Percentiles rank a stretch among this genome's conserved stretches.
Evolutionary conservation across 176 grass and related monocot genomes (phyloP).

Genomic region (Triticum monococcum): DNA sequence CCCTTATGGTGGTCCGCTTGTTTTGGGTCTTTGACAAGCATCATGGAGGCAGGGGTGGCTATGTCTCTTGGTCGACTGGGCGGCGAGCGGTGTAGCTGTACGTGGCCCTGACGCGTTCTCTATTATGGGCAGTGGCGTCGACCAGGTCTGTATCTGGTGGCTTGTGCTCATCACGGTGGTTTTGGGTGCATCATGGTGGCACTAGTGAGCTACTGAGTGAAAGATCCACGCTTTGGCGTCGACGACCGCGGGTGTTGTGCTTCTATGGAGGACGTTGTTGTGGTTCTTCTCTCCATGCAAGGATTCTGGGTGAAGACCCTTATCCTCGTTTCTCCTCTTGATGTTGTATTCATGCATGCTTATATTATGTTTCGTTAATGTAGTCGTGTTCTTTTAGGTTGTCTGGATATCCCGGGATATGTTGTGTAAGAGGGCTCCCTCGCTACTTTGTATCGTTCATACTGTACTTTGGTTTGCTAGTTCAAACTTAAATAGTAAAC

Average conservation of each 20-base stretch:
- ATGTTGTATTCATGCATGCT: not conserved
- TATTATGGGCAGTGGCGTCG: not conserved
- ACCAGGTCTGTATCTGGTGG: not conserved
- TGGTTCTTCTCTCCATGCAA: not conserved
- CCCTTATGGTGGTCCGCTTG: not conserved
- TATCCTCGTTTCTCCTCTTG: not conserved
- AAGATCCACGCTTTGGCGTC: not conserved
- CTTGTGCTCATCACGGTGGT: not conserved
- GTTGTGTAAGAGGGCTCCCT: not conserved
- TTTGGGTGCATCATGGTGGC: not conserved
- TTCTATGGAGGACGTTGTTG: not conserved
- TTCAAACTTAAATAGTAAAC: slow-evolving; percentile 6
- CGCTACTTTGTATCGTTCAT: not conserved
- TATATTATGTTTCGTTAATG: not conserved
- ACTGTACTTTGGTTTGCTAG: not conserved
- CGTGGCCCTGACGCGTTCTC: not conserved
- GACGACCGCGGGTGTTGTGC: not conserved
- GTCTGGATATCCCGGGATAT: not conserved
- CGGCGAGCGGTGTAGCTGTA: not conserved
- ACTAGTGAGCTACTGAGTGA: not conserved
- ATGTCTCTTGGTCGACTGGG: not conserved
- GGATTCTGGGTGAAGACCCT: not conserved
- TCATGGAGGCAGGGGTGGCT: not conserved
- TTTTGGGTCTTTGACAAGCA: not conserved
- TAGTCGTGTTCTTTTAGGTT: not conserved